These are phyloP conservation scores for Malbranchea cinnamomea DNA, from an alignment of 2,329 filamentous ascomycete genomes.

Conservation along the genomic window DNA sequence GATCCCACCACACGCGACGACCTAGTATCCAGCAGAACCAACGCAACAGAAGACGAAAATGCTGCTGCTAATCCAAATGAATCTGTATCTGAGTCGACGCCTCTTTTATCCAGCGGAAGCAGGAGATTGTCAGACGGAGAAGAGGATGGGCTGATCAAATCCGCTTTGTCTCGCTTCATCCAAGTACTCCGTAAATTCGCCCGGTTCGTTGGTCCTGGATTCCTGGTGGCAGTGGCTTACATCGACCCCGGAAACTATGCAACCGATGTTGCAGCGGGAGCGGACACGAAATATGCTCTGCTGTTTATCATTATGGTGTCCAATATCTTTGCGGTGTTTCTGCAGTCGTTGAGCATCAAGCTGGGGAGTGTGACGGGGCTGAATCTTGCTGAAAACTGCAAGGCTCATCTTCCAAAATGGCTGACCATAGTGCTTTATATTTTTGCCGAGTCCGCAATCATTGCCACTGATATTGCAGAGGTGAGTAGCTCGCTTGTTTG, in stretches of 20 bases:
- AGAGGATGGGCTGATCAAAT: neutral
- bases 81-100: no score
- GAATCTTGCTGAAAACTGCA: constrained; percentile 51
- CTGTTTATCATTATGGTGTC: constrained; percentile 34
- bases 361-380: constrained; percentile 54
- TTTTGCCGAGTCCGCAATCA: constrained; percentile 51
- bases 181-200: constrained; percentile 25
- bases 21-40: no score
- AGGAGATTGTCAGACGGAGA: neutral
- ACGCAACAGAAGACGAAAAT: no score
- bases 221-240: constrained; percentile 33
- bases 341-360: constrained; percentile 39
- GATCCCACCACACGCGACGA: constrained; percentile 49
- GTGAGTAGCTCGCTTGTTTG: constrained; percentile 20
- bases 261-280: constrained; percentile 35
- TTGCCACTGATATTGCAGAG: constrained; percentile 58
- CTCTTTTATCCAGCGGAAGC: no score
- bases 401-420: constrained; percentile 51
- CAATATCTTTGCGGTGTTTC: constrained; percentile 33
- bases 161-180: no score
- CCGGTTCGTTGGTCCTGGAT: constrained; percentile 33
- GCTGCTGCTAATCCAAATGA: constrained; percentile 43
- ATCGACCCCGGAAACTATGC: constrained; percentile 36
- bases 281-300: constrained; percentile 28
- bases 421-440: constrained; percentile 47